Evolutionary conservation across 768 basidiomycete genomes (phyloP).

Genomic region (Kwoniella dejecticola): DNA sequence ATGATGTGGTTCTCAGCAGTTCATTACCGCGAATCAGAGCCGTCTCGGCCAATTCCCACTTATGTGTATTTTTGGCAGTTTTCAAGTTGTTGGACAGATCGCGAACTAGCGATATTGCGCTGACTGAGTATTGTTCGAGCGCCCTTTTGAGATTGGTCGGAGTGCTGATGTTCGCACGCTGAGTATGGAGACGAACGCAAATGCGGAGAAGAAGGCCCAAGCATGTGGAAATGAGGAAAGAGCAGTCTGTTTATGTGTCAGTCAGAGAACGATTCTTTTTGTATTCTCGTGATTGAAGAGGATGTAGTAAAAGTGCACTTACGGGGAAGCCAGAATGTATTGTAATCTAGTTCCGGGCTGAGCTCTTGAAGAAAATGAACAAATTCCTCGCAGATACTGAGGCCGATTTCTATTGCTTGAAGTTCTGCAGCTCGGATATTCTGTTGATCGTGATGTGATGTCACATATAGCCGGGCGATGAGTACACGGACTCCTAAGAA

Average conservation of each 20-base stretch:
- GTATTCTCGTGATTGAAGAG: no score
- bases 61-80: neutral
- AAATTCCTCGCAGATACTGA: neutral
- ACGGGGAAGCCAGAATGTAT: slow-evolving; percentile 7
- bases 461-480: neutral
- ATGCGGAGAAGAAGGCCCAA: neutral
- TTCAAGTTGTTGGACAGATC: neutral
- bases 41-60: slow-evolving; percentile 5
- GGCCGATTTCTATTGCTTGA: neutral
- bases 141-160: no score
- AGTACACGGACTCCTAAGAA: neutral
- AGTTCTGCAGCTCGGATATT: neutral
- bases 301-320: neutral
- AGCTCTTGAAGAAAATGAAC: neutral
- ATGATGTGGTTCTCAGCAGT: neutral
- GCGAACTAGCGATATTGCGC: neutral
- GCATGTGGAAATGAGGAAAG: slow-evolving; percentile 5
- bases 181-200: neutral
- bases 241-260: slow-evolving; percentile 1
- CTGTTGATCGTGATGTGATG: neutral
- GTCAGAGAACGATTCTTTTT: neutral
- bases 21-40: slow-evolving; percentile 1
- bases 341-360: neutral
- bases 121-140: no score
- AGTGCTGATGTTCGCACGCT: neutral